Conservation (phyloP, 2,329 filamentous ascomycete species). For the Fusarium papillatum region DNA sequence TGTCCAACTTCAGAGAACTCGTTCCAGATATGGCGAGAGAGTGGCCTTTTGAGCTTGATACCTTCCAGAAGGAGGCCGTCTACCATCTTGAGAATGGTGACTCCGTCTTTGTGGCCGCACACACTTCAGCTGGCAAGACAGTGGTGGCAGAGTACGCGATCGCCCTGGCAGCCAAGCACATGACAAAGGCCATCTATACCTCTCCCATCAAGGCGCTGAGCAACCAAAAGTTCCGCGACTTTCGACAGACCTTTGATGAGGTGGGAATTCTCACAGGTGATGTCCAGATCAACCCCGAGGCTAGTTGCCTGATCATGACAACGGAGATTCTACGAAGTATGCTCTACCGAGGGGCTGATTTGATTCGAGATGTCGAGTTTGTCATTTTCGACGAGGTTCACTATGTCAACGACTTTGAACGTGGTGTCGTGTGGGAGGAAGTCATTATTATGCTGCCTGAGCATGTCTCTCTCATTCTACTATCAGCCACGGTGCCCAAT, state of each 20-base stretch:
- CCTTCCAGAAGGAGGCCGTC: conserved; percentile 98
- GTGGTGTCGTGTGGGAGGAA: conserved; percentile 99
- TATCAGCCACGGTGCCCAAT: conserved; percentile 97
- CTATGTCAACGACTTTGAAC: conserved; percentile 96
- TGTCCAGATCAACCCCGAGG: conserved; percentile 97
- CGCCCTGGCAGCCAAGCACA: conserved; percentile 94
- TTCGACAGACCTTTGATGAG: conserved; percentile 90
- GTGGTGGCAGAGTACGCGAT: conserved; percentile 99
- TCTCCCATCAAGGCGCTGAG: conserved; percentile 98
- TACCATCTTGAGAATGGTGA: conserved; percentile 98
- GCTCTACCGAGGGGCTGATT: conserved; percentile 95
- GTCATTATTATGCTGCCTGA: conserved; percentile 99
- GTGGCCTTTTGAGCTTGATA: conserved; percentile 98
- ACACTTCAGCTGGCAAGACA: conserved; percentile 98
- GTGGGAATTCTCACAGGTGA: conserved; percentile 98
- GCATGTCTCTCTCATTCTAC: conserved; percentile 93
- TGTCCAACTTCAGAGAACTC: conserved; percentile 93
- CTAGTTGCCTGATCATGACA: conserved; percentile 99
- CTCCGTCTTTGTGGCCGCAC: conserved; percentile 97
- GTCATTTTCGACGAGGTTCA: conserved; percentile 99
- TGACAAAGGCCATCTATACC: conserved; percentile 99
- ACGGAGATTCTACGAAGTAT: conserved; percentile 98
- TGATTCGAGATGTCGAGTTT: conserved; percentile 97
- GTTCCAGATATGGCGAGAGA: conserved; percentile 97
- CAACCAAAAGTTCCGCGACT: conserved; percentile 99